Evolutionary conservation across 805 yeast species (phyloP), one percentile per base, ranked within the genome.

Genomic region (Yamadazyma olivae): DNA sequence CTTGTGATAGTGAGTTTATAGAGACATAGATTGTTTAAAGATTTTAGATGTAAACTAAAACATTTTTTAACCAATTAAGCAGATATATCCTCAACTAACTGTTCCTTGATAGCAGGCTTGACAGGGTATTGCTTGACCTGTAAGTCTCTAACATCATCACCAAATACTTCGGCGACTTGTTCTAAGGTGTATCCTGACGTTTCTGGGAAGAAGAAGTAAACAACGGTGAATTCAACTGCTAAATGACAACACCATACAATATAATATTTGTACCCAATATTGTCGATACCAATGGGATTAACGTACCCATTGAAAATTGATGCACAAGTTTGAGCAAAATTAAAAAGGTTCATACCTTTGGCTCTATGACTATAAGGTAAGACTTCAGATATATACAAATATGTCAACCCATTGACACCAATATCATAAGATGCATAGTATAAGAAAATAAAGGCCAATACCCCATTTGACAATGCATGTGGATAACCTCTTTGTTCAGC

Each of bases 401-500:
- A 64, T 34, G 75, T 73, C 36, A 71, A 57, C 33, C 76, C 76
- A 39, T 70, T 68, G 61, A 64, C 59, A 71, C 49, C 55, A 32
- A 52, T 31, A 40, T 53, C 48, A 37, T 54, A 54, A 14, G 44
- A 37, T 15, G 45, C 46, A 29, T 49, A 47, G 44, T 37, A 53
- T 22, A 56, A 40, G 45, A 50, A 56, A 34, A 54, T 54, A 33
- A 55, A 45, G 7, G 54, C 59, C 25, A 56, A 41, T 6, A 53
- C 55, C 9, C 50, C 56, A 21, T 37, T 44, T 14, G 49, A 38
- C 17, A 30, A 36, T 12, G 35, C 18, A 6, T 5, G 5, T n/a
- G 48, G 48, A 24, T 40, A 54, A 27, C 45, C 34, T 27, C 47
- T 45, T 30, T 51, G 39, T 26, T 46, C 48, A 27, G 46, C 51